Evolutionary conservation across 169 alveolate genomes (phyloP).

Genomic region (Toxoplasma gondii): DNA sequence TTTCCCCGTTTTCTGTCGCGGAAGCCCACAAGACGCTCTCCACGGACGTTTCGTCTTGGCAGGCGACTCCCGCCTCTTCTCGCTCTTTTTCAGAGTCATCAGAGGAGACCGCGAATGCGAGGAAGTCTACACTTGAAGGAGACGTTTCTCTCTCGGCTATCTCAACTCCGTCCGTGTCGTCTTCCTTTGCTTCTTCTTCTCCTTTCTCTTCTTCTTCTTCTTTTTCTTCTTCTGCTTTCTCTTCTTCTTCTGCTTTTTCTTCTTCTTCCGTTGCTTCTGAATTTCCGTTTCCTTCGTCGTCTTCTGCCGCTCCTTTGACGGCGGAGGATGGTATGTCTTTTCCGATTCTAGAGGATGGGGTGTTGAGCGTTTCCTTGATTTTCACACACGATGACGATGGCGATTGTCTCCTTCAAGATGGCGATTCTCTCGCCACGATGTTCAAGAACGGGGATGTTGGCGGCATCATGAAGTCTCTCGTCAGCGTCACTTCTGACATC

Average conservation of each 20-base stretch:
- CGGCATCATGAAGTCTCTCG: constrained; percentile 6
- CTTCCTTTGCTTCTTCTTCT: neutral
- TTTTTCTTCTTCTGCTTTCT: neutral
- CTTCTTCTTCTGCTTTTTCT: neutral
- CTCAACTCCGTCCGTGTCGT: neutral
- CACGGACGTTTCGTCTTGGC: no score
- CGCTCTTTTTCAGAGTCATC: no score
- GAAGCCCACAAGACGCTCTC: no score
- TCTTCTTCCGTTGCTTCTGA: neutral
- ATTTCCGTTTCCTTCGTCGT: neutral
- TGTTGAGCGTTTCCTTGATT: neutral
- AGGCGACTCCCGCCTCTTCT: no score
- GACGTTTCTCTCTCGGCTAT: neutral
- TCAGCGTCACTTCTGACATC: neutral
- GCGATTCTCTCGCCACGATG: neutral
- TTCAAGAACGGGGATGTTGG: constrained; percentile 2
- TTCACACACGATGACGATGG: neutral
- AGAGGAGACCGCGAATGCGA: no score
- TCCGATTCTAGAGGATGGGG: neutral
- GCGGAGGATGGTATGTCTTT: neutral
- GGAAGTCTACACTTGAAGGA: neutral
- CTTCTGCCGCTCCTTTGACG: neutral
- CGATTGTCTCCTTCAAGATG: neutral
- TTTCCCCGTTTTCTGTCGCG: no score
- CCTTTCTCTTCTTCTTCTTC: neutral